A percentile compares a stretch with the other conserved stretches of the same genome.
Conservation (phyloP, 73 alveolate genomes). For the Tetrahymena elliotti region DNA sequence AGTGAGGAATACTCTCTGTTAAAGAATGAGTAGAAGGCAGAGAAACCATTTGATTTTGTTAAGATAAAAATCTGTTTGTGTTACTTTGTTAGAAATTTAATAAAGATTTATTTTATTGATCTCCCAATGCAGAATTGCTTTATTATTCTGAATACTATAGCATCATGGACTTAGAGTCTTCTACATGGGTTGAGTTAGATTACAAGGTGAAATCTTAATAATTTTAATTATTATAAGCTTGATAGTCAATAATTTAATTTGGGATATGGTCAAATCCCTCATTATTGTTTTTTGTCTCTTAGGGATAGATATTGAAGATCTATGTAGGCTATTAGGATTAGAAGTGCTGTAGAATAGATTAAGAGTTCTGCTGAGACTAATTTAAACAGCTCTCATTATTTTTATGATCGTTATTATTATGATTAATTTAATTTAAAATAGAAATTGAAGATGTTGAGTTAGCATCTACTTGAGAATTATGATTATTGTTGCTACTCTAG, state of each 20-base stretch:
- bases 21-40: neutral
- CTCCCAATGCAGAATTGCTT: neutral
- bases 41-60: neutral
- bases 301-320: neutral
- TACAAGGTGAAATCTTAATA: neutral
- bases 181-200: neutral
- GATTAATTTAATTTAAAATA: neutral
- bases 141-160: neutral
- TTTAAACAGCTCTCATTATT: neutral
- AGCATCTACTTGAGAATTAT: neutral
- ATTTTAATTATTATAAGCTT: neutral
- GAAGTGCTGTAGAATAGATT: neutral
- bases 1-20: neutral
- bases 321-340: neutral
- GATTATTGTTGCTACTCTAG: neutral
- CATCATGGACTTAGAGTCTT: neutral
- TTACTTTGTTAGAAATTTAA: too few species aligned
- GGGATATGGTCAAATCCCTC: neutral
- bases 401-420: too few species aligned
- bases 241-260: neutral
- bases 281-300: neutral
- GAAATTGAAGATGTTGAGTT: neutral
- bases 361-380: neutral
- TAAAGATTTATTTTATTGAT: neutral
- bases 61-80: neutral